Base-by-base conservation (phyloP, 441 rosid genomes). In the Euphorbia schlechtendalii region DNA sequence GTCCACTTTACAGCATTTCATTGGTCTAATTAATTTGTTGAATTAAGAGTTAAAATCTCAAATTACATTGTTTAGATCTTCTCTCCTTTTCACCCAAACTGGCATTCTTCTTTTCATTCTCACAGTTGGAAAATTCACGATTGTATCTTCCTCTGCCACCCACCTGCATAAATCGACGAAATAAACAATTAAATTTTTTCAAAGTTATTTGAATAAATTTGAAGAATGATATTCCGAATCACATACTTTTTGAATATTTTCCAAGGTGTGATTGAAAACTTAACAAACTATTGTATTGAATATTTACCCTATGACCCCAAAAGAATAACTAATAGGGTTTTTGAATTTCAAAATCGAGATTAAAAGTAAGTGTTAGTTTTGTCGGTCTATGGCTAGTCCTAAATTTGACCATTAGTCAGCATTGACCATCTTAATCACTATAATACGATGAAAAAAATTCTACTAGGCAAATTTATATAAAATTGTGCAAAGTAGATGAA, bases 71-170 rank as follows among this genome's bases (percentile, higher is more conserved):
- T 69, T 12, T 43, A 0, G 3, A 27, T 60, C 71, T 64, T 59
- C 76, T 74, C 77, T 87, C 68, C 85, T 77, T 77, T 83, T 82
- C 68, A 94, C 88, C 96, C 99, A 82, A 70, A 91, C 73, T 27
- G 98, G 98, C 94, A 91, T 70, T 71, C 85, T 82, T 64, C 82
- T 86, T 84, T 87, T 91, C 96, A 89, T 82, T 76, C 96, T 86
- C 34, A 86, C 98, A 1, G 96, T 94, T 1, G 99, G 99, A 63
- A 94, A 94, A 75, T 89, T 84, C 58, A 89, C 82, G 22, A 87
- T 72, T 11, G 85, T 82, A 53, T 94, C 96, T 46, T 85, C 89
- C 74, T 89, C 96, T 49, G 92, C 92, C 59, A 72, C 77, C 99
- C 99, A 94, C 66, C 96, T 91, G 78, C 81, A 77, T 20, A 52